Conservation (phyloP, 306 rosid species). For the Cyamopsis tetragonoloba region DNA sequence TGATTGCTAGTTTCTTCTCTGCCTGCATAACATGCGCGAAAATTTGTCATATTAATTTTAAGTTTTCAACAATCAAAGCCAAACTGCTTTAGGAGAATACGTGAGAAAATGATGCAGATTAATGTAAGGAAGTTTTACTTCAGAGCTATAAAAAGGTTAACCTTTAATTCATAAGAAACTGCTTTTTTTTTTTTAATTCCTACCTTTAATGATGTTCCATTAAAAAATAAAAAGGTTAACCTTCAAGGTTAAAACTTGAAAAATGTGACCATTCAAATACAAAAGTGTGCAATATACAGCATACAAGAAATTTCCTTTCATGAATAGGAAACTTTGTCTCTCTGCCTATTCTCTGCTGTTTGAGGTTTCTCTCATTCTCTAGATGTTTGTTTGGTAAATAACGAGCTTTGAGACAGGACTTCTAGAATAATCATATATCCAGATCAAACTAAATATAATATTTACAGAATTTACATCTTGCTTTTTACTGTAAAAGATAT, state of each 20-base stretch:
- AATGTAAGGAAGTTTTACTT: neutral
- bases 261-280: neutral
- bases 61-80: slow-evolving; percentile 18
- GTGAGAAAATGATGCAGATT: slow-evolving; percentile 5
- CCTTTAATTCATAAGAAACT: neutral
- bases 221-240: neutral
- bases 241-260: neutral
- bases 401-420: neutral
- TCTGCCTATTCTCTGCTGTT: neutral
- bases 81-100: neutral
- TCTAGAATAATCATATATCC: neutral
- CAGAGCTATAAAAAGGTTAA: too few species aligned
- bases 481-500: neutral
- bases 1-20: slow-evolving; percentile 83
- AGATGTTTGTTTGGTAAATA: neutral
- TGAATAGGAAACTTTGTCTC: neutral
- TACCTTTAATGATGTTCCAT: neutral
- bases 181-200: neutral
- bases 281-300: neutral
- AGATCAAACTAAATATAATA: neutral
- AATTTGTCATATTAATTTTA: slow-evolving; percentile 3
- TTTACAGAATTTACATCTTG: neutral
- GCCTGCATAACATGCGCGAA: slow-evolving; percentile 49
- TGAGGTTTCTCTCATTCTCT: neutral
- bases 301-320: neutral